Evolutionary conservation across 768 basidiomycete genomes (phyloP), one percentile per base, ranked within the genome.

Genomic region (Rhodotorula toruloides): DNA sequence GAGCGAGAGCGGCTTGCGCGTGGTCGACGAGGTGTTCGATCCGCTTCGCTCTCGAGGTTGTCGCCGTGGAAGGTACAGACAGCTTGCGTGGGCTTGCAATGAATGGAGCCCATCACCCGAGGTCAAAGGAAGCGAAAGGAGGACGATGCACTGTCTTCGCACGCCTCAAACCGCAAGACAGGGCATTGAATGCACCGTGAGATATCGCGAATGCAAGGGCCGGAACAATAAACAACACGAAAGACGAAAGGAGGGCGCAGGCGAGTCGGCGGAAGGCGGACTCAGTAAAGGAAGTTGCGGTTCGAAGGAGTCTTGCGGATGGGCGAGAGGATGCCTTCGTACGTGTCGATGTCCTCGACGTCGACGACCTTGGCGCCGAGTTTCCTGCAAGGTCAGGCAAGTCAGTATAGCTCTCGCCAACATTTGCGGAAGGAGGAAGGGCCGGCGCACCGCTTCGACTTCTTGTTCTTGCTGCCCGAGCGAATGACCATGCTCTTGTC

Each of bases 401-500:
- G 21, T 29, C 22, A 31, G 34, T n/a, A 43, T 31, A 29, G 8
- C 2, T 25, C n/a, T 1, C 7, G 13, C 0, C 29, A 4, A 22
- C 10, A 16, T 9, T 31, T 1, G 34, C 9, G 5, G 4, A 13
- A 42, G n/a, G 10, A 39, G 36, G 22, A 29, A 9, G 19, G 6
- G 10, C 19, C 0, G 27, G 2, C 61, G 37, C 27, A 63, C 65
- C 64, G 58, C 44, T 60, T 66, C 25, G 53, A 49, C 68, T 70
- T 70, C 54, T 57, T 61, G 7, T 29, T 29, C 55, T 59, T 65
- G 29, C 40, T 54, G 14, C 64, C 64, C 1, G 60, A 48, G 16
- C 46, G 32, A 27, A 70, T 70, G 25, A 70, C 56, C 39, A 65
- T 54, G 36, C 61, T 62, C 43, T 50, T 60, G 21, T 70, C 64